A percentile compares a stretch with the other conserved stretches of the same genome.
These are phyloP conservation scores for Talaromyces sp. DNA, from an alignment of 2,329 filamentous ascomycete species.

Conservation along the genomic window DNA sequence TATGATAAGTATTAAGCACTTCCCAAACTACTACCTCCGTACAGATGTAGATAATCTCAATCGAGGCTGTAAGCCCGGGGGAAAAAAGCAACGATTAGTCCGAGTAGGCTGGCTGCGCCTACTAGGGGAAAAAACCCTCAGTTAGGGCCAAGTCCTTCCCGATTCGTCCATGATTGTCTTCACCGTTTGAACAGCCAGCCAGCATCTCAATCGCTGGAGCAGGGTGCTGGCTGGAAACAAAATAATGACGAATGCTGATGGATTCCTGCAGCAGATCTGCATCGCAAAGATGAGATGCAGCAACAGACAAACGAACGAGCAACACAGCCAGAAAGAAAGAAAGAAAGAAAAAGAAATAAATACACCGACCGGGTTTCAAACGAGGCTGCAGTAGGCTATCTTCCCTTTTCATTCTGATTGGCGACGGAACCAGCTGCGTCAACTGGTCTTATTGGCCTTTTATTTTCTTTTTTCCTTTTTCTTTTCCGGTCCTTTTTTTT, in stretches of 20 bases:
- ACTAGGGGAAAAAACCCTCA: too few relatives aligned
- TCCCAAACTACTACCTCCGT: not conserved
- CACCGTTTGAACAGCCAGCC: not conserved
- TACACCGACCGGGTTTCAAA: not conserved
- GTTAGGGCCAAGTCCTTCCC: too few relatives aligned
- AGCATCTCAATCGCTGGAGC: not conserved
- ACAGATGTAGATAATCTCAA: too few relatives aligned
- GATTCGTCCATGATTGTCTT: too few relatives aligned
- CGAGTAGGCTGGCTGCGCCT: not conserved
- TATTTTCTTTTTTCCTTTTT: not conserved
- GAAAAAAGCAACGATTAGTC: slow-evolving; percentile 1
- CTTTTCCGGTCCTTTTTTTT: not conserved
- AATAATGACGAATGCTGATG: not conserved
- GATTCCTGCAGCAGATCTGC: not conserved
- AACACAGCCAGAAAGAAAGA: not conserved
- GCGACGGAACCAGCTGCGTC: not conserved
- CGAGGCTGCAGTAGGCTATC: not conserved
- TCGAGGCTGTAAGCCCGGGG: not conserved
- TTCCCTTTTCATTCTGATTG: not conserved
- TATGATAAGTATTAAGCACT: not conserved
- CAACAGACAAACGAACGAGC: not conserved
- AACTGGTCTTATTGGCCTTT: not conserved
- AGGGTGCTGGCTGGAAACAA: not conserved
- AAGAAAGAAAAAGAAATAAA: not conserved
- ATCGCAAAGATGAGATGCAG: not conserved